These are phyloP conservation scores for Allium sativum DNA, from an alignment of 106 monocot species.

Conservation along the genomic window DNA sequence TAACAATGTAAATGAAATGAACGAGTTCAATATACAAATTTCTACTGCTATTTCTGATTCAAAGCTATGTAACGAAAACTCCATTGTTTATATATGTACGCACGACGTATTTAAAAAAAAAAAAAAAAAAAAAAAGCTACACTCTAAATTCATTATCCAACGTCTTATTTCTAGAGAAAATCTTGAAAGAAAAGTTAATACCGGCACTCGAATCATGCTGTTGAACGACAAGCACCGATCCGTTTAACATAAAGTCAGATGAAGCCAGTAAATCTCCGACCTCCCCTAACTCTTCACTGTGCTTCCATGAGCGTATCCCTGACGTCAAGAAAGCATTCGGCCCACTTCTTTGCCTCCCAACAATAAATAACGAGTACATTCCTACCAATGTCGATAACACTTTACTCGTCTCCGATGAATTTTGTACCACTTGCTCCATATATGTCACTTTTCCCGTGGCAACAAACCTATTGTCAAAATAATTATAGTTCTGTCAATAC, in stretches of 20 bases:
- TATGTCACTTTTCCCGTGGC: conserved; percentile 22
- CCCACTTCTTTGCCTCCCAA: conserved; percentile 23
- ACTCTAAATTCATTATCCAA: too few relatives aligned
- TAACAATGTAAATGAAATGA: too few relatives aligned
- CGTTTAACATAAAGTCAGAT: conserved; percentile 5
- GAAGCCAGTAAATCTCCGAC: conserved; percentile 46
- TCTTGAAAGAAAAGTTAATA: too few relatives aligned
- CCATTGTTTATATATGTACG: too few relatives aligned
- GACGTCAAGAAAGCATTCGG: conserved; percentile 11
- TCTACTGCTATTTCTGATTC: too few relatives aligned
- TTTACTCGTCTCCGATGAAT: conserved; percentile 18
- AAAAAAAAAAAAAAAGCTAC: too few relatives aligned
- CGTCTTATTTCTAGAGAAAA: too few relatives aligned
- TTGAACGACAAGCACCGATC: background rate
- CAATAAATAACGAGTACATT: conserved; percentile 43
- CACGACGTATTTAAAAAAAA: too few relatives aligned
- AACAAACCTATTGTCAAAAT: conserved; percentile 14
- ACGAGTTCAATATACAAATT: too few relatives aligned
- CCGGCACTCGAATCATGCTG: background rate
- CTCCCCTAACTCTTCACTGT: conserved; percentile 37
- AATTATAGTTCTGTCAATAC: too few relatives aligned
- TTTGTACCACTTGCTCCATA: conserved; percentile 22
- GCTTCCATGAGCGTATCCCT: conserved; percentile 23
- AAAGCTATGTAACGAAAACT: too few relatives aligned
- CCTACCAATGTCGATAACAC: conserved; percentile 26